Percentiles rank a stretch among this genome's conserved stretches.
Conservation (phyloP, 305 asterid species). For the Rubia balearica region DNA sequence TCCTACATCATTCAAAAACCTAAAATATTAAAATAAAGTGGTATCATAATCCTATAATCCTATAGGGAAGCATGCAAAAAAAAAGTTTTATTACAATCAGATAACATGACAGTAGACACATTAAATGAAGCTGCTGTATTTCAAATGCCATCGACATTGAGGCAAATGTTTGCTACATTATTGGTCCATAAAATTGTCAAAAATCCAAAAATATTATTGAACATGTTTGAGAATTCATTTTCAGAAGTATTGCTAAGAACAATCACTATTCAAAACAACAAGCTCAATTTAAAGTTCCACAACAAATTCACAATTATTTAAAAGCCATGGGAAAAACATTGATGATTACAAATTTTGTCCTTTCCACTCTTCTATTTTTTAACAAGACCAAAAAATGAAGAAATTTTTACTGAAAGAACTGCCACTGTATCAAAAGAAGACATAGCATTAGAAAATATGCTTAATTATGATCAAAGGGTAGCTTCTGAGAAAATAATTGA, state of each 20-base stretch:
- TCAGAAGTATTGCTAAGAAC: background rate
- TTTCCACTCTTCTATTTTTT: background rate
- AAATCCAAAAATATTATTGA: background rate
- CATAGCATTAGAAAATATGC: background rate
- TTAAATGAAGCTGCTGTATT: background rate
- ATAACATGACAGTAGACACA: background rate
- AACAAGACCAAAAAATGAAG: background rate
- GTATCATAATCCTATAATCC: background rate
- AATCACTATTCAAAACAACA: background rate
- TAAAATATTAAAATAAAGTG: background rate
- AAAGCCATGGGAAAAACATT: background rate
- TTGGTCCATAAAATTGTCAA: background rate
- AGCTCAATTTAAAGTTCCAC: background rate
- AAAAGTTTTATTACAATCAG: background rate
- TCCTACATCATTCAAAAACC: background rate
- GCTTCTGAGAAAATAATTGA: background rate
- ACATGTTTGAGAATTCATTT: background rate
- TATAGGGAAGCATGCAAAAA: background rate
- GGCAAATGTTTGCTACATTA: background rate
- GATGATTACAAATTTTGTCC: background rate
- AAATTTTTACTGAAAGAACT: background rate
- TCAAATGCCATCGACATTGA: background rate
- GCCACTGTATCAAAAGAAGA: background rate
- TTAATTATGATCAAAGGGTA: background rate
- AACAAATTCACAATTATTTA: background rate